Percentiles rank a stretch among this genome's conserved stretches.
Evolutionary conservation across 1,139 yeast species (phyloP).

Genomic region (Geotrichum citri-aurantii): DNA sequence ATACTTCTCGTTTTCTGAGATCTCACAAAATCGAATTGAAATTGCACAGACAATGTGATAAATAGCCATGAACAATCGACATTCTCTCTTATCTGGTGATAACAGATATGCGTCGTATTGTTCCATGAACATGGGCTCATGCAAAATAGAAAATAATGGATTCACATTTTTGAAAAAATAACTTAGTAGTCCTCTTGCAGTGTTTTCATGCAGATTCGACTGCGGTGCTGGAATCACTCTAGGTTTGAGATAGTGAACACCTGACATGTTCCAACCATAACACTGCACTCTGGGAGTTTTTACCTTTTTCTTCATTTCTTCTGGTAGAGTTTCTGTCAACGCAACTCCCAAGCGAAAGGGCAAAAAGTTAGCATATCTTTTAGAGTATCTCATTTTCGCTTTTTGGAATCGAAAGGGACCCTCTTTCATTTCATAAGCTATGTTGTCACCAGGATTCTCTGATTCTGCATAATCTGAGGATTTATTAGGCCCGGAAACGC

Average conservation of each 20-base stretch:
- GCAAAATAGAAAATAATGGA: constrained; percentile 50
- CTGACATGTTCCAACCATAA: constrained; percentile 65
- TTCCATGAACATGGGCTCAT: constrained; percentile 50
- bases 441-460: constrained; percentile 6
- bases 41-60: constrained; percentile 48
- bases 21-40: constrained; percentile 50
- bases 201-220: constrained; percentile 16
- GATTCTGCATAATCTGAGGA: constrained; percentile 8
- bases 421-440: neutral
- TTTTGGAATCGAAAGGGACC: neutral
- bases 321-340: constrained; percentile 9
- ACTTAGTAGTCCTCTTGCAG: constrained; percentile 33
- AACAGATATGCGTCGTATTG: constrained; percentile 43
- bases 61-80: constrained; percentile 48
- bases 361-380: constrained; percentile 16
- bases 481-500: neutral
- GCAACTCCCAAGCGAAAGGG: constrained; percentile 18
- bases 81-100: constrained; percentile 26
- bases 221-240: constrained; percentile 39
- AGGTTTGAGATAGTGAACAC: constrained; percentile 46
- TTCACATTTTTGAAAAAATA: constrained; percentile 50
- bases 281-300: constrained; percentile 52
- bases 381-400: constrained; percentile 14
- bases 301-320: constrained; percentile 39
- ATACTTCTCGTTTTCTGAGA: constrained; percentile 32